phyloP scores from a whole-genome alignment of 306 rosid genomes.

The Ammopiptanthus mongolicus region DNA sequence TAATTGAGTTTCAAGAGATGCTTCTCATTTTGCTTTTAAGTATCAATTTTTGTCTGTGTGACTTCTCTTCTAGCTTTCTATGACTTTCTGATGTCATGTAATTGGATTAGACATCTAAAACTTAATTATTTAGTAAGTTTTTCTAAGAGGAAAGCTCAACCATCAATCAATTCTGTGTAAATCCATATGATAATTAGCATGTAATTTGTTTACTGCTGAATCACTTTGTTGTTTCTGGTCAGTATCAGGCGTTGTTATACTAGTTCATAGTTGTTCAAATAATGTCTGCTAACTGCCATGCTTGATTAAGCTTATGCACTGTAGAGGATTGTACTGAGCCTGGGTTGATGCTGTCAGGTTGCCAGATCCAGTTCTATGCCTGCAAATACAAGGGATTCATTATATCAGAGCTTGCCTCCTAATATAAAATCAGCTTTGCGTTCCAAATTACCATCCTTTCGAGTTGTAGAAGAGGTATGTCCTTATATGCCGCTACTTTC shows the following conservation, averaged over 20 bases:
- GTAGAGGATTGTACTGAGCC: slow-evolving; percentile 14
- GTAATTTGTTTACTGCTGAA: background rate
- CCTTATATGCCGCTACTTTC: slow-evolving; percentile 20
- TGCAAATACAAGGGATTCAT: slow-evolving; percentile 64
- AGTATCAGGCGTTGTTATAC: background rate
- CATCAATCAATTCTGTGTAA: background rate
- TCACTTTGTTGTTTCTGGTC: background rate
- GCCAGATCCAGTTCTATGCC: slow-evolving; percentile 75
- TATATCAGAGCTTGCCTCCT: slow-evolving; percentile 87
- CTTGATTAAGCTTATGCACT: background rate
- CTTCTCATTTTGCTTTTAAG: background rate
- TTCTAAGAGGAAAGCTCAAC: background rate
- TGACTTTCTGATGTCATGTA: background rate
- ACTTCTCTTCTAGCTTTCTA: background rate
- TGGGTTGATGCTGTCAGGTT: slow-evolving; percentile 46
- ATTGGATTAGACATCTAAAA: background rate
- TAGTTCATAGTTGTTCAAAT: background rate
- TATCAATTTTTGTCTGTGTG: background rate
- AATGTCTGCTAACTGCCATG: background rate
- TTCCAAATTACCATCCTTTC: slow-evolving; percentile 53
- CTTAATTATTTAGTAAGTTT: background rate
- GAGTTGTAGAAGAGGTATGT: slow-evolving; percentile 54
- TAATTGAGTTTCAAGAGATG: background rate
- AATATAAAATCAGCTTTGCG: slow-evolving; percentile 63
- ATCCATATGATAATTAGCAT: background rate